Evolutionary conservation across 495 filamentous ascomycete species (phyloP), one percentile per base, ranked within the genome.

Genomic region (Penicillium canariense): DNA sequence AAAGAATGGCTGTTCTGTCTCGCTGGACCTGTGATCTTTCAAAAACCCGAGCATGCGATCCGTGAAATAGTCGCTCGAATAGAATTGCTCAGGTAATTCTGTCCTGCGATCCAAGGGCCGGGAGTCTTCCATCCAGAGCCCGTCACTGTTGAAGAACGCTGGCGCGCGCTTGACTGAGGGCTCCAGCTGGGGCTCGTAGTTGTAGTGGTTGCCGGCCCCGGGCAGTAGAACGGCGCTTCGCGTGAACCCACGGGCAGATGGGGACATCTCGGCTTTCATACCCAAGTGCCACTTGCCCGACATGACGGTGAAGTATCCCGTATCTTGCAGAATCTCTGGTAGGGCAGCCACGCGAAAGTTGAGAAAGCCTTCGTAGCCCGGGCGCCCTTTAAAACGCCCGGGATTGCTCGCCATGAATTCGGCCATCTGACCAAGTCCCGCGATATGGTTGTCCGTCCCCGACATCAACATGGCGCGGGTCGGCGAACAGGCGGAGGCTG

Each of bases 321-420:
- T 68, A 48, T 84, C 81, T 20, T 66, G 63, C 0, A 83, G 66
- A 6, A 81, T 44, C 52, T 83, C 79, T 8, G 80, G 73, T 2
- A 84, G 54, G 9, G 79, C 67, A 1, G 72, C 80, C 17, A 83
- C 79, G 6, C 61, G 51, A 18, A 75, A 73, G 52, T 82, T 81
- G 12, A 84, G 65, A 54, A 81, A 84, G 0, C 80, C 80, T 63
- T 83, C 81, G 50, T 83, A 77, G 15, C 45, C 46, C 32, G 80
- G 77, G 66, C 75, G 76, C 10, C 50, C 70, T 18, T 55, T 36
- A 30, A 50, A 52, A 0, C 79, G 80, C 3, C 39, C 31, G 5
- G 42, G 50, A 14, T 53, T 66, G 42, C 22, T 48, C 1, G 25
- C 23, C 2, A 49, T 40, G 14, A 77, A 73, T 28, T 66, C 63